Conservation (phyloP, 352 stramenopile genomes). For the Detonula confervacea region DNA sequence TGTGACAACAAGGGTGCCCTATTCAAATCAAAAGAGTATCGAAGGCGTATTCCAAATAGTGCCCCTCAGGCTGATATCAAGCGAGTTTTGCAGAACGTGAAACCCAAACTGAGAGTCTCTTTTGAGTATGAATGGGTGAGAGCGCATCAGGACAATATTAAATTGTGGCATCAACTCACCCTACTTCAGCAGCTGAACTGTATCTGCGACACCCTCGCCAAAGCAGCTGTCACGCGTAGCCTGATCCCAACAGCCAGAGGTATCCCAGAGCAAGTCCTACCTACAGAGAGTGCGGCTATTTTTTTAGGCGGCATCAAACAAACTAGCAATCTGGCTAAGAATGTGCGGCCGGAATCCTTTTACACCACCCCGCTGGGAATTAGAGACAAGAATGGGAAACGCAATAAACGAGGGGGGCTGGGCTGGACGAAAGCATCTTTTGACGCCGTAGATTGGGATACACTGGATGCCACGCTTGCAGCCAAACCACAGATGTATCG, state of each 20-base stretch:
- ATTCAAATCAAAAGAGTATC: neutral
- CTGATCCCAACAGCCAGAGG: neutral
- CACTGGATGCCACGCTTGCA: neutral
- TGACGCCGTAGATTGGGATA: neutral
- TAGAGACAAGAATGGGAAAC: neutral
- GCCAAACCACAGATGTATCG: neutral
- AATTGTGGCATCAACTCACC: neutral
- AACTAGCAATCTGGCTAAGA: neutral
- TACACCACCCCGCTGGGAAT: neutral
- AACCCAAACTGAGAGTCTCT: neutral
- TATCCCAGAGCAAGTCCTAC: neutral
- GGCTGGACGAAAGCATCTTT: neutral
- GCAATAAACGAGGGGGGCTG: too few relatives aligned
- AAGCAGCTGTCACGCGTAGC: neutral
- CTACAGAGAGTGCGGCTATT: neutral
- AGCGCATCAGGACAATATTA: neutral
- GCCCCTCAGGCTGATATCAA: conserved; percentile 5
- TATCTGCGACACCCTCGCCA: conserved; percentile 1
- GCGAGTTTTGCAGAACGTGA: neutral
- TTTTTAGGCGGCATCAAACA: neutral
- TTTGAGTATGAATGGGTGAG: neutral
- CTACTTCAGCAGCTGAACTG: neutral
- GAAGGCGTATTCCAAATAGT: neutral
- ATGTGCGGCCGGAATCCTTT: neutral
- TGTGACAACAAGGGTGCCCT: neutral